Evolutionary conservation across 2,329 filamentous ascomycete species (phyloP).

Genomic region (Calonectria pteridis): DNA sequence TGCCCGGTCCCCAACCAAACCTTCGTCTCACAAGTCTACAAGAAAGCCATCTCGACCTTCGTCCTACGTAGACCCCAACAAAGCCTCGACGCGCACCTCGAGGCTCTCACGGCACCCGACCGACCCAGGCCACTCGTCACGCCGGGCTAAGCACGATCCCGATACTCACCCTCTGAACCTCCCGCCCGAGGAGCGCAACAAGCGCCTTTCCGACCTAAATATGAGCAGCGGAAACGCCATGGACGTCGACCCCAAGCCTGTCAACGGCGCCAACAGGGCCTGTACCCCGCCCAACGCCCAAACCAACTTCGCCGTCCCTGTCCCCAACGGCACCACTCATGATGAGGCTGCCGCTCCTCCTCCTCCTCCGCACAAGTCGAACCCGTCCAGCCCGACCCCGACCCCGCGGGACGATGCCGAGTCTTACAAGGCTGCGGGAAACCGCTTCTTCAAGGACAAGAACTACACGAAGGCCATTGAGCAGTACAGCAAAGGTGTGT

Average conservation of each 20-base stretch:
- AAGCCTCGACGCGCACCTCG: constrained; percentile 54
- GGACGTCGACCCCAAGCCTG: constrained; percentile 79
- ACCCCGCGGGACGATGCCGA: constrained; percentile 82
- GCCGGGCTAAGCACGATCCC: constrained; percentile 70
- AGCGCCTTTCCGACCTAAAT: constrained; percentile 76
- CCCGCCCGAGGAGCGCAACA: constrained; percentile 87
- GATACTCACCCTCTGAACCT: constrained; percentile 91
- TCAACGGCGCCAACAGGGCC: constrained; percentile 54
- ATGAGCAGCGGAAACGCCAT: constrained; percentile 74
- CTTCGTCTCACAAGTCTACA: constrained; percentile 47
- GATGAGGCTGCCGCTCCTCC: constrained; percentile 63
- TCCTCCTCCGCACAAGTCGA: constrained; percentile 79
- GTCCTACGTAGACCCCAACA: constrained; percentile 48
- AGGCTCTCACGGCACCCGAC: constrained; percentile 63
- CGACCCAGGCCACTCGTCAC: constrained; percentile 58
- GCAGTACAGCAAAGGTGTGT: constrained; percentile 92
- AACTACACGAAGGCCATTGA: constrained; percentile 90
- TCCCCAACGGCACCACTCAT: constrained; percentile 61
- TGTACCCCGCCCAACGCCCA: constrained; percentile 65
- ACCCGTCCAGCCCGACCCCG: constrained; percentile 69
- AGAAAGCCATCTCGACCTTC: constrained; percentile 49
- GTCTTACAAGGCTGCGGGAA: constrained; percentile 90
- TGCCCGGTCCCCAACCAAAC: constrained; percentile 54
- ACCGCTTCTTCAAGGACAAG: constrained; percentile 96
- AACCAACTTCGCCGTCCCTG: constrained; percentile 64